Evolutionary conservation across 768 basidiomycete species (phyloP).

Genomic region (Tylopilus vinaceipallidus): DNA sequence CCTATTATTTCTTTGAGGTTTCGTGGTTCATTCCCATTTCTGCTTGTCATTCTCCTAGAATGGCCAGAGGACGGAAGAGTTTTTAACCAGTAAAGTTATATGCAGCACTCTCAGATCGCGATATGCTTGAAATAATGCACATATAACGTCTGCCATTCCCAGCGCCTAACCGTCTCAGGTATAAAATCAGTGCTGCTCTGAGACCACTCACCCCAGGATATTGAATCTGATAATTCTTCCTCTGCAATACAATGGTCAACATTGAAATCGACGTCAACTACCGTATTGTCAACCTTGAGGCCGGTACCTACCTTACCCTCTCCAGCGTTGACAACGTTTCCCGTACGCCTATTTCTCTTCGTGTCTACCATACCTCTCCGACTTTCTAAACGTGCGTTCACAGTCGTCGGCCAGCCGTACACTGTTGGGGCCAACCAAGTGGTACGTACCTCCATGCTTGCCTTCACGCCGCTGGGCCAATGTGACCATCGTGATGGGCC

Average conservation of each 20-base stretch:
- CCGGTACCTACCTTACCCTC: background rate
- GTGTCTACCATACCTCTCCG: background rate
- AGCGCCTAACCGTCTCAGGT: background rate
- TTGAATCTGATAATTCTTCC: background rate
- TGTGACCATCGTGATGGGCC: too few species aligned
- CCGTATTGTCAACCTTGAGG: background rate
- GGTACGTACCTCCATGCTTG: background rate
- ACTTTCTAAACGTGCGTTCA: background rate
- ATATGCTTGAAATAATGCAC: too few species aligned
- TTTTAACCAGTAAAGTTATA: too few species aligned
- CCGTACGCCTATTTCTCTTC: background rate
- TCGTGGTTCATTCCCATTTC: too few species aligned
- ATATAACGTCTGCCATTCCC: background rate
- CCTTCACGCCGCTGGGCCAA: too few species aligned
- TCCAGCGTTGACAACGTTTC: background rate
- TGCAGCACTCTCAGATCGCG: too few species aligned
- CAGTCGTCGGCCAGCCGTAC: background rate
- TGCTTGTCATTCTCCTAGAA: too few species aligned
- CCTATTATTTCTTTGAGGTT: too few species aligned
- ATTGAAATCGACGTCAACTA: background rate
- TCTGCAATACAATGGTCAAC: background rate
- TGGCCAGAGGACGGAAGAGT: too few species aligned
- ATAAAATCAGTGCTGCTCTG: background rate
- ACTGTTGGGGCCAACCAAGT: too few species aligned
- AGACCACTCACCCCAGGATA: too few species aligned